phyloP scores from a whole-genome alignment of 352 stramenopile genomes.

The Phytophthora meadii region DNA sequence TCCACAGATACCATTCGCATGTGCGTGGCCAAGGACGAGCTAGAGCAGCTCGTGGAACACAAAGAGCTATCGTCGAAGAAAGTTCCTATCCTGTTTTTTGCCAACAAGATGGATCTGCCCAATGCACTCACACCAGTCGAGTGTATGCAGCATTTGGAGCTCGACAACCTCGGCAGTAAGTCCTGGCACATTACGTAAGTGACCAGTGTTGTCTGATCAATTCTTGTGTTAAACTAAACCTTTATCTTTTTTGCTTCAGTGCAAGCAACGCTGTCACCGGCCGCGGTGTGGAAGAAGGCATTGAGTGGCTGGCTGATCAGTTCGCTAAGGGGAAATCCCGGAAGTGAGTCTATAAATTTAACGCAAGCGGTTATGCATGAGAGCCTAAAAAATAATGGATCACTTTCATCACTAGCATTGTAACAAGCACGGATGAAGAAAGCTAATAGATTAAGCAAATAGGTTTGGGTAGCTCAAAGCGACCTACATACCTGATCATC shows the following conservation, averaged over 20 bases:
- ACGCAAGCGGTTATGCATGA: neutral
- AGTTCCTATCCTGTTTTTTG: conserved; percentile 86
- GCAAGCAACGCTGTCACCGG: conserved; percentile 86
- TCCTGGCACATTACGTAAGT: conserved; percentile 89
- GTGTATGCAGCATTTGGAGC: conserved; percentile 81
- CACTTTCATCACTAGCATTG: neutral
- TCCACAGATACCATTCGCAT: conserved; percentile 88
- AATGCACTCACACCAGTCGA: conserved; percentile 79
- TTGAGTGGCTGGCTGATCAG: conserved; percentile 84
- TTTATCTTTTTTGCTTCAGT: conserved; percentile 34
- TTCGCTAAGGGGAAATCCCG: conserved; percentile 68
- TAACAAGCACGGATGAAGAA: neutral
- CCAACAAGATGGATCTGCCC: conserved; percentile 89
- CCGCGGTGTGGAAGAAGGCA: conserved; percentile 79
- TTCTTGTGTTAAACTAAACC: neutral
- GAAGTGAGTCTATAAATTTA: conserved; percentile 42
- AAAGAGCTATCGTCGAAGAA: conserved; percentile 76
- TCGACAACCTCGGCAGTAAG: conserved; percentile 80
- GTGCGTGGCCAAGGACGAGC: conserved; percentile 88
- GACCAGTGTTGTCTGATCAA: neutral
- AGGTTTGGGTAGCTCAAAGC: neutral
- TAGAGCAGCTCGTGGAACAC: conserved; percentile 87
- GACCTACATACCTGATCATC: neutral
- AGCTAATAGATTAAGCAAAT: conserved; percentile 18
- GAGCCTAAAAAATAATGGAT: conserved; percentile 19